Conservation (phyloP, 257 asterid species). For the Przewalskia tangutica region DNA sequence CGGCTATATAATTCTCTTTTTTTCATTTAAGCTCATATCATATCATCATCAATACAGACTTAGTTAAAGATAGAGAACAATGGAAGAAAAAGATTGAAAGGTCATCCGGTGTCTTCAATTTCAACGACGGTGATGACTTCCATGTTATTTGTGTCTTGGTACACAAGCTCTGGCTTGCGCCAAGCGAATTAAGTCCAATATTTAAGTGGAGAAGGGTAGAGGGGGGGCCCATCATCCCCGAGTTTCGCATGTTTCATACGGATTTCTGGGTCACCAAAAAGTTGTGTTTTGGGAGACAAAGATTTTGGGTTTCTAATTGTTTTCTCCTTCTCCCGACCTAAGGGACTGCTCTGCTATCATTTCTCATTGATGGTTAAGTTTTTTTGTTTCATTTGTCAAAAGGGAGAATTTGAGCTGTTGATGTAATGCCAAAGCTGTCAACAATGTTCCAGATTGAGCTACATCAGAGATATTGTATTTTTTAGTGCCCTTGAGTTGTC, state of each 20-base stretch:
- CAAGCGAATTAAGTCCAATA: no score
- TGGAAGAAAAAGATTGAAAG: no score
- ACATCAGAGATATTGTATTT: background rate
- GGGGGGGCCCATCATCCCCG: no score
- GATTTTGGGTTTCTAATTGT: background rate
- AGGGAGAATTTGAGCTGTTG: background rate
- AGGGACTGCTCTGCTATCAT: background rate
- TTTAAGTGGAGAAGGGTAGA: no score
- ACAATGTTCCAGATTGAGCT: conserved; percentile 1
- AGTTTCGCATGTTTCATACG: no score
- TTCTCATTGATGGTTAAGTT: background rate
- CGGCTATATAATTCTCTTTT: no score
- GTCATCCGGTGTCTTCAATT: background rate
- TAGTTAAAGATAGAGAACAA: no score
- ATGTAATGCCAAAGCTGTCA: background rate
- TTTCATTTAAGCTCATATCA: no score
- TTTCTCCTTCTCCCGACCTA: background rate
- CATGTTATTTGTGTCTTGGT: background rate
- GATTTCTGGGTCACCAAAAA: no score
- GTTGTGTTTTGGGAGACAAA: background rate
- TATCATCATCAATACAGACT: no score
- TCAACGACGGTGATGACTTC: background rate
- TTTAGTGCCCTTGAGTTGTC: background rate
- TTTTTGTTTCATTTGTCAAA: background rate
- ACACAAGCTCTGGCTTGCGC: no score